A percentile compares a stretch with the other conserved stretches of the same genome.
Evolutionary conservation across 106 monocot genomes (phyloP).

Genomic region (Platanthera zijinensis): DNA sequence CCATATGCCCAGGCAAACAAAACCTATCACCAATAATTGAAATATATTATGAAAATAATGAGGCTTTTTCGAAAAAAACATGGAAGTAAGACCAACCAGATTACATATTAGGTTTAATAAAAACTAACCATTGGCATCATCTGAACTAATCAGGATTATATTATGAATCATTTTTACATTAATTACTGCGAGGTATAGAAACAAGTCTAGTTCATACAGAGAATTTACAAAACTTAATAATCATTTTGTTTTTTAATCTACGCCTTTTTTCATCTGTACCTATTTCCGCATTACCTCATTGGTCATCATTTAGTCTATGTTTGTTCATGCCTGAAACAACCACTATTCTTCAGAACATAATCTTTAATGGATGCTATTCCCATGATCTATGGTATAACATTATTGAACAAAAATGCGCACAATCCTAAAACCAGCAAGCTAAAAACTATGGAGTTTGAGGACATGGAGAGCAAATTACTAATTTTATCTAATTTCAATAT

Average conservation of each 20-base stretch:
- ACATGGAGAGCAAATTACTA: too few relatives aligned
- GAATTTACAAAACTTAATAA: not conserved
- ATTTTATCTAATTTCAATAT: too few relatives aligned
- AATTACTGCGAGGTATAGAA: not conserved
- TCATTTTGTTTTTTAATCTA: not conserved
- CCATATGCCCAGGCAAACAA: not conserved
- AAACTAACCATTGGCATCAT: not conserved
- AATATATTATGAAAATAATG: not conserved
- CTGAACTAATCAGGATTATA: not conserved
- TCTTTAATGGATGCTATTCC: not conserved
- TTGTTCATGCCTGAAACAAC: not conserved
- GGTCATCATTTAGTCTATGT: not conserved
- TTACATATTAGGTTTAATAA: not conserved
- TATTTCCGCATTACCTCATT: not conserved
- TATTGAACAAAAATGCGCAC: too few relatives aligned
- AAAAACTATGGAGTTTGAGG: too few relatives aligned
- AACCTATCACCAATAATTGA: not conserved
- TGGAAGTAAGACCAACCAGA: not conserved
- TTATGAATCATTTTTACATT: not conserved
- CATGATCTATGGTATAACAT: not conserved
- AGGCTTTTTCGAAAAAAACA: not conserved
- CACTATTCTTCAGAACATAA: not conserved
- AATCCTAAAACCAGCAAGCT: too few relatives aligned
- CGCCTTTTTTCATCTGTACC: not conserved
- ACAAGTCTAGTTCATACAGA: not conserved